Evolutionary conservation across 495 filamentous ascomycete genomes (phyloP).

Genomic region (Durotheca rogersii): DNA sequence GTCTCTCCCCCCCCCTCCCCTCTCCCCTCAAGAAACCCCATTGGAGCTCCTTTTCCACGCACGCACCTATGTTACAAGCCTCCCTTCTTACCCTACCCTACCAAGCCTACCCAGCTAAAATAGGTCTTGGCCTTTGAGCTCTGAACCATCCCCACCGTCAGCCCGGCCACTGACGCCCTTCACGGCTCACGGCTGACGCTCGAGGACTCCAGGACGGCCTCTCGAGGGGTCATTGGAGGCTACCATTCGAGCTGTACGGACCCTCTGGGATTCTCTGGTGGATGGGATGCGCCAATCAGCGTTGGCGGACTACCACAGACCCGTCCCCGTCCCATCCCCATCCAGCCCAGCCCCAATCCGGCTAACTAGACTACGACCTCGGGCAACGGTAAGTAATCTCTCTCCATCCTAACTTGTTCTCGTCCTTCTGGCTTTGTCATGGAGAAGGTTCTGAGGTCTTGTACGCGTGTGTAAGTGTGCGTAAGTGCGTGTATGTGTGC

Average conservation of each 20-base stretch:
- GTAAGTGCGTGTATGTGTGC: constrained; percentile 28
- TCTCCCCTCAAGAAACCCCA: neutral
- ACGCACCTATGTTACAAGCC: constrained; percentile 21
- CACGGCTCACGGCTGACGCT: constrained; percentile 20
- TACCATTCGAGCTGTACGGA: neutral
- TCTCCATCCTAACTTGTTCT: constrained; percentile 14
- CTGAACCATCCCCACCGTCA: constrained; percentile 21
- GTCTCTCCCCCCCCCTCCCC: neutral
- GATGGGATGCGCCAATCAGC: constrained; percentile 28
- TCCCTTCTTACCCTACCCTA: constrained; percentile 7
- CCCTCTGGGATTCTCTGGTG: constrained; percentile 5
- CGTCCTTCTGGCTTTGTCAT: too few species aligned
- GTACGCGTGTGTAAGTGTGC: too few species aligned
- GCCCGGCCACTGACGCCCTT: constrained; percentile 19
- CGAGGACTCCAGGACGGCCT: too few species aligned
- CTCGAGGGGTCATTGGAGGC: too few species aligned
- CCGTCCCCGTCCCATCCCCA: too few species aligned
- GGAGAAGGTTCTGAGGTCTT: too few species aligned
- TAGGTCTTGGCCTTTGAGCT: constrained; percentile 18
- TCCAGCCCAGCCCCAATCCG: constrained; percentile 34
- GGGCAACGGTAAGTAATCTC: constrained; percentile 1
- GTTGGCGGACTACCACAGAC: constrained; percentile 18
- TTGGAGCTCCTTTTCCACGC: neutral
- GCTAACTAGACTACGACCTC: constrained; percentile 20
- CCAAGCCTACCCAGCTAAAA: constrained; percentile 18